Percentiles rank a stretch among this genome's conserved stretches.
Conservation (phyloP, 2,329 filamentous ascomycete genomes). For the Calonectria naviculata region DNA sequence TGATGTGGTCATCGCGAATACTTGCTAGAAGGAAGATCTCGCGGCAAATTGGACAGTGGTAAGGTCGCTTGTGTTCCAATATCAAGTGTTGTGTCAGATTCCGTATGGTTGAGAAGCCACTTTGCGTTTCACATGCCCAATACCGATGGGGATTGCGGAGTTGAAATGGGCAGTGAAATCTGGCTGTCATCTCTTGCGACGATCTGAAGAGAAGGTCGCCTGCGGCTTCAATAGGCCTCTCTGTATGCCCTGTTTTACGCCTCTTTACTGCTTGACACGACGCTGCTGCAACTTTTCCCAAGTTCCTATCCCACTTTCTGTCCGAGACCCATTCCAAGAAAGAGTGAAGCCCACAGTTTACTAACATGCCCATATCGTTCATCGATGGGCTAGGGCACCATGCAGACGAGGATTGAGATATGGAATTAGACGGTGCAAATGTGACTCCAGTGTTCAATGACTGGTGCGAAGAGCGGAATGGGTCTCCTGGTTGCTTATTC, state of each 20-base stretch:
- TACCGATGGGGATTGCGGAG: background rate
- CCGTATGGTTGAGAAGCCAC: background rate
- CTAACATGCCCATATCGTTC: background rate
- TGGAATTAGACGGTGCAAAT: no score
- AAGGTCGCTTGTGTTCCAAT: background rate
- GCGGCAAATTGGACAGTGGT: background rate
- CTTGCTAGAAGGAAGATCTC: background rate
- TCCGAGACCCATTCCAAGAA: background rate
- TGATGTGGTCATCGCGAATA: background rate
- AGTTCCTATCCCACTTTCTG: background rate
- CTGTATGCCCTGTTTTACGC: background rate
- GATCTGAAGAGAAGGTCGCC: fast-evolving
- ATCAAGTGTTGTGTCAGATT: background rate
- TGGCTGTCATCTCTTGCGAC: background rate
- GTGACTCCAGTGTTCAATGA: no score
- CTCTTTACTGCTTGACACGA: background rate
- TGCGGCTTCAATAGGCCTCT: no score
- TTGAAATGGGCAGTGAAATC: background rate
- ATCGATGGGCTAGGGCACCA: no score
- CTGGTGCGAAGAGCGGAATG: no score
- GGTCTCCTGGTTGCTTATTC: no score
- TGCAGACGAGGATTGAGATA: background rate
- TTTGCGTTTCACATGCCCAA: background rate
- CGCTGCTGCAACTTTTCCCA: background rate
- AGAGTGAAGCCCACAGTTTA: background rate